These are phyloP conservation scores for Fusarium anguioides DNA, from an alignment of 2,329 filamentous ascomycete genomes.

Conservation along the genomic window DNA sequence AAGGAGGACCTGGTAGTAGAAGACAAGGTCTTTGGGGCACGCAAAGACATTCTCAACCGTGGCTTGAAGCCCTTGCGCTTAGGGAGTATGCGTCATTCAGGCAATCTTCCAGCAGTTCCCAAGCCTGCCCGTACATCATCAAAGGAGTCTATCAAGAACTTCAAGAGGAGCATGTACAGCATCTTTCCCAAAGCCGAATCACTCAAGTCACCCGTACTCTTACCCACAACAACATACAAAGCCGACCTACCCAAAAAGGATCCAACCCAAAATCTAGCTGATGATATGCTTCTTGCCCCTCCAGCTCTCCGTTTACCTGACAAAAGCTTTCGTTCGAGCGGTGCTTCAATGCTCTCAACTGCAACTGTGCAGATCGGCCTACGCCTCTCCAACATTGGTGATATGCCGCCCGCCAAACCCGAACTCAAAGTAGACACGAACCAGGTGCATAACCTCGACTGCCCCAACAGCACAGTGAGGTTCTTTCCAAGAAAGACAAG, in stretches of 20 bases:
- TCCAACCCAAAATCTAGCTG: slow-evolving; percentile 9
- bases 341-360: slow-evolving; percentile 72
- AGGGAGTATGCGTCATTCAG: slow-evolving; percentile 38
- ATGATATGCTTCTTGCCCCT: slow-evolving; percentile 50
- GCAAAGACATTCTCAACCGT: slow-evolving; percentile 32
- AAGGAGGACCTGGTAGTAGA: slow-evolving; percentile 35
- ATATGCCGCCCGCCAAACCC: slow-evolving; percentile 54
- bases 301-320: slow-evolving; percentile 57
- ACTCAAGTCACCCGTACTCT: slow-evolving; percentile 47
- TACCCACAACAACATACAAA: slow-evolving; percentile 62
- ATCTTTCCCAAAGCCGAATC: slow-evolving; percentile 38
- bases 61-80: slow-evolving; percentile 35
- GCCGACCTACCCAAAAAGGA: slow-evolving; percentile 26
- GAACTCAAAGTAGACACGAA: slow-evolving; percentile 31
- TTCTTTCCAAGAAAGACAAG: slow-evolving; percentile 40
- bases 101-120: slow-evolving; percentile 25
- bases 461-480: slow-evolving; percentile 41
- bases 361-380: slow-evolving; percentile 79
- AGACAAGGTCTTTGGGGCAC: slow-evolving; percentile 47
- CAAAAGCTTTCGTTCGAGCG: slow-evolving; percentile 61
- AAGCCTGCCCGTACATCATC: slow-evolving; percentile 29
- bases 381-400: slow-evolving; percentile 70
- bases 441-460: slow-evolving; percentile 55
- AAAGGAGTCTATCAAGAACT: slow-evolving; percentile 39
- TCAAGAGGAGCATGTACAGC: slow-evolving; percentile 45